These are phyloP conservation scores for Fulvia fulva DNA, from an alignment of 2,329 filamentous ascomycete genomes.

Conservation along the genomic window DNA sequence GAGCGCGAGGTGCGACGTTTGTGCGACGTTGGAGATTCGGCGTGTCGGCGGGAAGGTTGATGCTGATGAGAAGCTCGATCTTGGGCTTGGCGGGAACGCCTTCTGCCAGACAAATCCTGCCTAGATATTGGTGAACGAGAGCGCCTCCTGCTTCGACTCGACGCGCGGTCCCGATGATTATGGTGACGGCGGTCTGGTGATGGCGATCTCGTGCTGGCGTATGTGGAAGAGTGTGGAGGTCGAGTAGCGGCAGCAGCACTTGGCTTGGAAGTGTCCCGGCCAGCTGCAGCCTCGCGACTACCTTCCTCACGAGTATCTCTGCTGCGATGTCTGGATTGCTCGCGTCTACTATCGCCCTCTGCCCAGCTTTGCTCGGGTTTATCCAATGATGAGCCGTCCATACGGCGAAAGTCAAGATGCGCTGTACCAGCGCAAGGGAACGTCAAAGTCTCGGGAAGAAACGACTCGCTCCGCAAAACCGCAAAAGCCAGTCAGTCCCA, in stretches of 20 bases:
- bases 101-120: conserved; percentile 1
- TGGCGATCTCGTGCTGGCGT: neutral
- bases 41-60: conserved; percentile 13
- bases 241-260: neutral
- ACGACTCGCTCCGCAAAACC: conserved; percentile 1
- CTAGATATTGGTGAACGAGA: neutral
- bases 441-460: neutral
- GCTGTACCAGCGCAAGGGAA: conserved; percentile 7
- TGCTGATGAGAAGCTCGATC: conserved; percentile 4
- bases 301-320: neutral
- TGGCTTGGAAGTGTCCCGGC: neutral
- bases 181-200: conserved; percentile 11
- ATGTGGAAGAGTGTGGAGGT: neutral
- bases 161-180: neutral
- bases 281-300: conserved; percentile 3
- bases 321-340: neutral
- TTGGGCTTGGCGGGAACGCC: conserved; percentile 15
- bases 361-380: conserved; percentile 7
- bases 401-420: conserved; percentile 16
- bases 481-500: neutral
- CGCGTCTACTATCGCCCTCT: neutral
- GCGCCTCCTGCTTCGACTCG: neutral
- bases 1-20: conserved; percentile 24
- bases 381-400: conserved; percentile 19
- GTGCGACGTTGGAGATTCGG: conserved; percentile 21